Conservation (phyloP, 805 yeast genomes). For the Pichia paraexigua region DNA sequence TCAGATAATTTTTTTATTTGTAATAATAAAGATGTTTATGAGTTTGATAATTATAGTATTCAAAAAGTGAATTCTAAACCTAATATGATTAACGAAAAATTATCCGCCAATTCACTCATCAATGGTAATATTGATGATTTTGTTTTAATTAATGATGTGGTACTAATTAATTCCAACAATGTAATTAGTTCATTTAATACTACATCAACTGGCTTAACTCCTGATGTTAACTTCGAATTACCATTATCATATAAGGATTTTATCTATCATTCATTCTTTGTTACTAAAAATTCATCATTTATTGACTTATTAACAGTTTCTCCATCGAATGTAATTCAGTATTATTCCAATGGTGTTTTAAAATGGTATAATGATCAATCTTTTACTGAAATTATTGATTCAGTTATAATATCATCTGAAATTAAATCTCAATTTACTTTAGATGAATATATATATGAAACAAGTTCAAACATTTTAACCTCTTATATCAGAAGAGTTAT, state of each 20-base stretch:
- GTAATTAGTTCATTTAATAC: constrained; percentile 16
- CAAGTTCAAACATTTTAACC: constrained; percentile 17
- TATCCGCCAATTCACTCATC: constrained; percentile 5
- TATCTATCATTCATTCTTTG: constrained; percentile 6
- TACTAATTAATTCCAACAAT: constrained; percentile 6
- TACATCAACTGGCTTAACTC: constrained; percentile 6
- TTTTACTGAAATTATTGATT: constrained; percentile 30
- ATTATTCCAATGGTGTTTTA: constrained; percentile 18
- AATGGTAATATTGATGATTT: background rate
- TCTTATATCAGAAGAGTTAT: constrained; percentile 28
- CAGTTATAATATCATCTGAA: constrained; percentile 22
- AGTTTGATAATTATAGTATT: constrained; percentile 4
- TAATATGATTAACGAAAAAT: constrained; percentile 1
- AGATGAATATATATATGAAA: constrained; percentile 28
- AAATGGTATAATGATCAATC: constrained; percentile 41
- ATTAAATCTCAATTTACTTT: constrained; percentile 16
- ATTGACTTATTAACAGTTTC: constrained; percentile 12
- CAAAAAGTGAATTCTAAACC: background rate
- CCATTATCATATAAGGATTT: constrained; percentile 18
- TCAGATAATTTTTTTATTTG: constrained; percentile 6
- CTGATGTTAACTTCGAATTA: constrained; percentile 1
- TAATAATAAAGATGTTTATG: constrained; percentile 1
- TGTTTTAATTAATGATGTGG: constrained; percentile 1
- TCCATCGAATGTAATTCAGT: constrained; percentile 12
- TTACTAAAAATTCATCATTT: constrained; percentile 3